phyloP scores from a whole-genome alignment of 23 red algal genomes.

The Agarophyton chilense region DNA sequence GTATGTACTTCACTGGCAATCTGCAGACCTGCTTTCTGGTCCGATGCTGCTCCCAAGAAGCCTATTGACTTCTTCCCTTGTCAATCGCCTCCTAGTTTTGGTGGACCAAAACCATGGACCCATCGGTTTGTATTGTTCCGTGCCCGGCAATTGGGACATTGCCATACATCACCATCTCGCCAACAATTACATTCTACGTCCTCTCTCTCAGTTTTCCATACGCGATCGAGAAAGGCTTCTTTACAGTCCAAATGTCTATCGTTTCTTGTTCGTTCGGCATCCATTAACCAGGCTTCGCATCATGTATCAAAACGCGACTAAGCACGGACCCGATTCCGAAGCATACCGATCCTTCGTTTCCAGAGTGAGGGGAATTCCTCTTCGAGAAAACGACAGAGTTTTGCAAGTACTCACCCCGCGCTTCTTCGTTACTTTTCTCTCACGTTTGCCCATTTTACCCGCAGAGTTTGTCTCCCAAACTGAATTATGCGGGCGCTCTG shows the following conservation, averaged over 20 bases:
- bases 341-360: conserved; percentile 7
- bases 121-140: background rate
- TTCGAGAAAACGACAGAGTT: background rate
- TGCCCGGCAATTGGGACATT: background rate
- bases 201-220: conserved; percentile 23
- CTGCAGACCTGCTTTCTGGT: background rate
- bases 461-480: background rate
- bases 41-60: background rate
- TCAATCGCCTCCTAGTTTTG: background rate
- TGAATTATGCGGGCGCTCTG: background rate
- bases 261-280: conserved; percentile 31
- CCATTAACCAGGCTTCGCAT: background rate
- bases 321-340: background rate
- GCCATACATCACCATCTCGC: conserved; percentile 1
- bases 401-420: conserved; percentile 3
- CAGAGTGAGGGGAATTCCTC: conserved; percentile 10
- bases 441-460: background rate
- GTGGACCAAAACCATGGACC: background rate
- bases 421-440: conserved; percentile 25
- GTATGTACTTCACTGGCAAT: background rate
- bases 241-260: background rate
- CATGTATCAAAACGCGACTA: conserved; percentile 15
- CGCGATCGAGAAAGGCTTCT: conserved; percentile 34
- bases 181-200: background rate
- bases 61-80: background rate